phyloP scores from a whole-genome alignment of 345 rosid genomes.

The Populus euphratica region DNA sequence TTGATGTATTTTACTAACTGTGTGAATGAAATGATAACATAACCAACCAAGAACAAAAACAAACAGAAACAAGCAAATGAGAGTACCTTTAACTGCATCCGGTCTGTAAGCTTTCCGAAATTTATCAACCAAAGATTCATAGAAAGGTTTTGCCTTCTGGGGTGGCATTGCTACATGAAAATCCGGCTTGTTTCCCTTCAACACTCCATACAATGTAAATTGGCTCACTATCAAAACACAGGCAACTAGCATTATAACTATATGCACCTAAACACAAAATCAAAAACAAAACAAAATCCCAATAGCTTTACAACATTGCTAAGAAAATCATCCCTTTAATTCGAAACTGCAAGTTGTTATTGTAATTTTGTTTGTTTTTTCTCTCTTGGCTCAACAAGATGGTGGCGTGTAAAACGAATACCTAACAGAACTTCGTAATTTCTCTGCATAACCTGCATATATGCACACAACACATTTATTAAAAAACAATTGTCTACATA shows the following conservation, averaged over 20 bases:
- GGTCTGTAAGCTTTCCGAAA: slow-evolving; percentile 55
- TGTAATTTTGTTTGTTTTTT: not conserved
- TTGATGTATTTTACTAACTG: too few species aligned
- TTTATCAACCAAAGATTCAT: slow-evolving; percentile 59
- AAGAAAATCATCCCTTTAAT: not conserved
- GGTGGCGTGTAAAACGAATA: slow-evolving; percentile 1
- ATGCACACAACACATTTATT: not conserved
- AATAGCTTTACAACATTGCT: not conserved
- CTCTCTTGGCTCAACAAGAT: not conserved
- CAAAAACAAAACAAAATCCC: too few species aligned
- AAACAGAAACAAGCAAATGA: too few species aligned
- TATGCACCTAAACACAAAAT: too few species aligned
- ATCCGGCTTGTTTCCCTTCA: slow-evolving; percentile 98
- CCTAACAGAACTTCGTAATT: slow-evolving; percentile 74
- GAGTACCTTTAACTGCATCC: slow-evolving; percentile 60
- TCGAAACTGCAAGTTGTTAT: too few species aligned
- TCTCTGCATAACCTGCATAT: slow-evolving; percentile 75
- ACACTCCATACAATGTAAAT: slow-evolving; percentile 76
- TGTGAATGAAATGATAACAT: too few species aligned
- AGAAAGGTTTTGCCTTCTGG: slow-evolving; percentile 68
- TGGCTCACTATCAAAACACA: slow-evolving; percentile 63
- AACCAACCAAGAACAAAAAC: not conserved
- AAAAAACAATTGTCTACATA: not conserved
- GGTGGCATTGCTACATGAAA: slow-evolving; percentile 96
- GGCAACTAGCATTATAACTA: slow-evolving; percentile 13